These are phyloP conservation scores for Reticulomyxa filosa DNA, from an alignment of 78 protist genomes.

Conservation along the genomic window DNA sequence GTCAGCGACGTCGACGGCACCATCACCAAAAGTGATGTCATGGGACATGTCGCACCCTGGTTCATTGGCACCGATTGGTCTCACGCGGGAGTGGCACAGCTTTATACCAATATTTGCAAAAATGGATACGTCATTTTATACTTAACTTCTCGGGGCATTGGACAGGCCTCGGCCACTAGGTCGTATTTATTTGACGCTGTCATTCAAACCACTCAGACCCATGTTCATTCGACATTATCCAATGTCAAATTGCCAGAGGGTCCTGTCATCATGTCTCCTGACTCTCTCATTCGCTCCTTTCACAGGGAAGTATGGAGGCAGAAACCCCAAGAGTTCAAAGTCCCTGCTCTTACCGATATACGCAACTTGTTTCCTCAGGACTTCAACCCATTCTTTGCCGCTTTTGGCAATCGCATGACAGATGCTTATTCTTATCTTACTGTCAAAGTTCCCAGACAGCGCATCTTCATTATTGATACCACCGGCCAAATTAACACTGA, in stretches of 20 bases:
- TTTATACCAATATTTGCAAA: background rate
- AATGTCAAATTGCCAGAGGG: conserved; percentile 52
- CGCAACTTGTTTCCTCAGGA: conserved; percentile 43
- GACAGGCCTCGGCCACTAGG: background rate
- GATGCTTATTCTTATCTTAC: conserved; percentile 21
- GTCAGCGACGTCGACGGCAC: conserved; percentile 86
- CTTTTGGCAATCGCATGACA: conserved; percentile 75
- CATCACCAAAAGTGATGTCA: conserved; percentile 67
- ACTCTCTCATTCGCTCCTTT: conserved; percentile 49
- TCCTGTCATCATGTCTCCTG: conserved; percentile 79
- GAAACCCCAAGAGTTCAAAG: conserved; percentile 80
- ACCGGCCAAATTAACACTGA: no score
- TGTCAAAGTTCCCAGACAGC: no score
- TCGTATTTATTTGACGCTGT: no score
- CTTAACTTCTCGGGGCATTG: background rate
- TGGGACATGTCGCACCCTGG: conserved; percentile 79
- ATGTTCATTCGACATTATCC: background rate
- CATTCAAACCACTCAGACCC: no score
- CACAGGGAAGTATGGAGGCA: conserved; percentile 27
- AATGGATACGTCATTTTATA: background rate
- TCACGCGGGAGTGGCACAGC: background rate
- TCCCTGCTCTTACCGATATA: conserved; percentile 46
- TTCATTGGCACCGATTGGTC: no score
- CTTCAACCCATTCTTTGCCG: conserved; percentile 68
- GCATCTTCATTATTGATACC: no score